These are phyloP conservation scores for Intubia oerlemansii DNA, from an alignment of 2,329 filamentous ascomycete genomes.

Conservation along the genomic window DNA sequence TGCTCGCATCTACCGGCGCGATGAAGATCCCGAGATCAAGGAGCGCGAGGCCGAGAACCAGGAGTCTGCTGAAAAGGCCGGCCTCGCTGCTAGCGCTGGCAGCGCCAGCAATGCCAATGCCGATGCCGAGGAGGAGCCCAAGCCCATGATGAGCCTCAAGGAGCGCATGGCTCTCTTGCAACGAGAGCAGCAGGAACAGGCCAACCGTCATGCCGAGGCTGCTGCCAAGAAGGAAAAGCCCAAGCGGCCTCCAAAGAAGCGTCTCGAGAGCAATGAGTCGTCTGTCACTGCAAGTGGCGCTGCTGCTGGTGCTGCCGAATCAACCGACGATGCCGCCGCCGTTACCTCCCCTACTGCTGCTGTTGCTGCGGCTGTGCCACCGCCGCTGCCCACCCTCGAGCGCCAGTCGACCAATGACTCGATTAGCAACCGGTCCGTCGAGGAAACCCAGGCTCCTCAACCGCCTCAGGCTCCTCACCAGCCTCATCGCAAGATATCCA, in stretches of 20 bases:
- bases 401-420: conserved; percentile 26
- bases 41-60: conserved; percentile 43
- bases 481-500: conserved; percentile 31
- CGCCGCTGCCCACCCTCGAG: conserved; percentile 18
- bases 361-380: conserved; percentile 9
- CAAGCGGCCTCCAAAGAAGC: conserved; percentile 55
- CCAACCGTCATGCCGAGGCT: conserved; percentile 59
- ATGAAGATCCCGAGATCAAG: conserved; percentile 60
- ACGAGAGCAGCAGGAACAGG: conserved; percentile 81
- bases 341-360: too few relatives aligned
- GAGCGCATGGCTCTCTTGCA: conserved; percentile 88
- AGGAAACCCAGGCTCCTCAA: conserved; percentile 17
- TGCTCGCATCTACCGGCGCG: conserved; percentile 60
- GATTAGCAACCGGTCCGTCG: conserved; percentile 26
- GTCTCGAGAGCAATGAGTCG: conserved; percentile 24
- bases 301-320: too few relatives aligned
- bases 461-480: conserved; percentile 18
- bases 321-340: too few relatives aligned
- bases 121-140: conserved; percentile 54
- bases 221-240: conserved; percentile 71
- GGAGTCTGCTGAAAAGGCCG: conserved; percentile 48
- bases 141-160: conserved; percentile 79
- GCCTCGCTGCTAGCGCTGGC: conserved; percentile 24
- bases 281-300: neutral
- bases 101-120: conserved; percentile 9